Evolutionary conservation across 306 rosid species (phyloP).

Genomic region (Trifolium repens): DNA sequence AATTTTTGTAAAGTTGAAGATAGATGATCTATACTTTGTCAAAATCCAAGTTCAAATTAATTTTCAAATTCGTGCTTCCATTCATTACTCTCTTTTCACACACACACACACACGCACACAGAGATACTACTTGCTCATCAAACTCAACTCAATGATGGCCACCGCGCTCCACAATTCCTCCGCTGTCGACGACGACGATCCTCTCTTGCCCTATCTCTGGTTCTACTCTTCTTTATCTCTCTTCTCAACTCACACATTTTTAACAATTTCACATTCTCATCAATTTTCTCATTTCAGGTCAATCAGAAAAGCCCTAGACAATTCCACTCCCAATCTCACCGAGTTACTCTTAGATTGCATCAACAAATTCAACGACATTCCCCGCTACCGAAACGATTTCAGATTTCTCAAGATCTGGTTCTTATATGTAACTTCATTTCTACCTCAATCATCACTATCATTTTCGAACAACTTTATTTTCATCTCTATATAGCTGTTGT

Average conservation of each 20-base stretch:
- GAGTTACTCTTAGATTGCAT: constrained; percentile 66
- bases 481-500: too few species aligned
- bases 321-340: constrained; percentile 42
- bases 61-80: too few species aligned
- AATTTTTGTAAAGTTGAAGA: too few species aligned
- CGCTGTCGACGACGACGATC: constrained; percentile 44
- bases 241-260: not conserved
- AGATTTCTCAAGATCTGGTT: constrained; percentile 88
- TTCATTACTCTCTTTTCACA: not conserved
- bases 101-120: not conserved
- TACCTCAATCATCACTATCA: too few species aligned
- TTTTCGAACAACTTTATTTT: too few species aligned
- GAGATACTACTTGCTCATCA: not conserved
- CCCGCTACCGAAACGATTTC: constrained; percentile 63
- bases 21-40: too few species aligned
- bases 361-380: constrained; percentile 51
- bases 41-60: too few species aligned
- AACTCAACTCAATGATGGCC: constrained; percentile 29
- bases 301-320: constrained; percentile 58
- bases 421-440: constrained; percentile 50
- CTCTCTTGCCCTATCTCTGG: constrained; percentile 72
- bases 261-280: not conserved
- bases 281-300: constrained; percentile 49
- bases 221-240: constrained; percentile 37
- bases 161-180: constrained; percentile 13